phyloP scores from a whole-genome alignment of 75 land plant genomes.

The Adiantum capillusveneris region DNA sequence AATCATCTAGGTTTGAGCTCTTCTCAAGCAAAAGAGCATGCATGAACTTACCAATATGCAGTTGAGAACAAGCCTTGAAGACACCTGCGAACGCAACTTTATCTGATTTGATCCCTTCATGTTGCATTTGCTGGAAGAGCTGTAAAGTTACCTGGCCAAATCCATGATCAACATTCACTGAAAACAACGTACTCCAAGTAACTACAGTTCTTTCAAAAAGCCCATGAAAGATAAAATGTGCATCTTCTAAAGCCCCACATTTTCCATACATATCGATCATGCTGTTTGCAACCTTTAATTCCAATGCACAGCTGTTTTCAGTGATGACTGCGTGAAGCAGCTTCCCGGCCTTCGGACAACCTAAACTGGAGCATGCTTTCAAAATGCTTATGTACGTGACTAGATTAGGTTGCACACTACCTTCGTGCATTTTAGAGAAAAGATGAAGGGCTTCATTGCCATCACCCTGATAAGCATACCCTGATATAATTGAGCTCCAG shows the following conservation, averaged over 20 bases:
- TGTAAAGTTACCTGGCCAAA: constrained; percentile 7
- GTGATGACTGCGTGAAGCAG: constrained; percentile 7
- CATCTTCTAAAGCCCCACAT: constrained; percentile 16
- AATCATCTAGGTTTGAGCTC: not conserved
- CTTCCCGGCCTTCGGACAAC: constrained; percentile 7
- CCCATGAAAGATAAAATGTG: constrained; percentile 2
- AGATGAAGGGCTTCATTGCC: constrained; percentile 10
- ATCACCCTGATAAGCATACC: constrained; percentile 5
- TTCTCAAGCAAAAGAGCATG: not conserved
- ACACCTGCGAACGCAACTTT: not conserved
- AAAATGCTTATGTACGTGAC: constrained; percentile 17
- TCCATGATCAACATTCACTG: constrained; percentile 4
- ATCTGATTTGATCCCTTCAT: constrained; percentile 1
- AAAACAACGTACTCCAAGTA: constrained; percentile 5
- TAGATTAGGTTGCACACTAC: constrained; percentile 11
- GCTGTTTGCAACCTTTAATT: constrained; percentile 22
- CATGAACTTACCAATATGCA: not conserved
- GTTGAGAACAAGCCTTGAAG: not conserved
- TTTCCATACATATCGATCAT: constrained; percentile 18
- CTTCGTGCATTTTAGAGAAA: constrained; percentile 12
- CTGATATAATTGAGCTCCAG: constrained; percentile 28
- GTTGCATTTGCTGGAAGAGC: constrained; percentile 6
- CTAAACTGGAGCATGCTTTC: constrained; percentile 14
- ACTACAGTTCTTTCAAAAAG: constrained; percentile 3
- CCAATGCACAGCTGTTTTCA: constrained; percentile 3